Conservation (phyloP, 495 filamentous ascomycete genomes). For the Trichoderma virens region DNA sequence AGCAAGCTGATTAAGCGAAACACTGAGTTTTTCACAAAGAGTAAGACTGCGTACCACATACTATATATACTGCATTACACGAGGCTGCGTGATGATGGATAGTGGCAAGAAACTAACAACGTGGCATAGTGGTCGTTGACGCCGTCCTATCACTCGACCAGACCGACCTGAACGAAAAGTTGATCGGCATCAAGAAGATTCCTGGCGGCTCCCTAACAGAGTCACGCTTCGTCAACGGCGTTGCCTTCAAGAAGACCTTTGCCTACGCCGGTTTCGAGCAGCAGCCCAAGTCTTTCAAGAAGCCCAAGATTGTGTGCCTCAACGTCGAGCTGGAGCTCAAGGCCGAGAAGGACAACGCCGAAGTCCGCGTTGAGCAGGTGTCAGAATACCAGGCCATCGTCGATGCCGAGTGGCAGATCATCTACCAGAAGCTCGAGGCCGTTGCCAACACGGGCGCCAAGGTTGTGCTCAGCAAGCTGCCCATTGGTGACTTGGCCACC, state of each 20-base stretch:
- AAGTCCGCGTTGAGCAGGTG: conserved; percentile 95
- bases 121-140: conserved; percentile 79
- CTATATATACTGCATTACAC: background rate
- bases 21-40: conserved; percentile 94
- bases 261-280: conserved; percentile 98
- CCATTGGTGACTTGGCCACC: conserved; percentile 94
- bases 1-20: conserved; percentile 98
- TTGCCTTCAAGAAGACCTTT: conserved; percentile 99
- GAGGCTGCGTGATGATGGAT: background rate
- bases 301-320: conserved; percentile 91
- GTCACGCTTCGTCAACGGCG: conserved; percentile 94
- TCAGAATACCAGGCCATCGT: conserved; percentile 99
- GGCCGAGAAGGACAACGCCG: conserved; percentile 97
- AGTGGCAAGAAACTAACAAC: conserved; percentile 12
- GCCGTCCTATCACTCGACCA: conserved; percentile 96
- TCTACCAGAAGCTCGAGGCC: conserved; percentile 97
- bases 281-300: conserved; percentile 88
- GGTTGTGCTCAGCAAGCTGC: conserved; percentile 93
- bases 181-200: conserved; percentile 97
- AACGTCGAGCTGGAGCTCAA: conserved; percentile 98
- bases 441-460: conserved; percentile 87
- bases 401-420: conserved; percentile 99
- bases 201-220: conserved; percentile 95
- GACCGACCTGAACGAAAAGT: conserved; percentile 92
- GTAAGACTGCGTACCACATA: conserved; percentile 39